These are phyloP conservation scores for Colletotrichum destructivum DNA, from an alignment of 2,329 filamentous ascomycete species.

Conservation along the genomic window DNA sequence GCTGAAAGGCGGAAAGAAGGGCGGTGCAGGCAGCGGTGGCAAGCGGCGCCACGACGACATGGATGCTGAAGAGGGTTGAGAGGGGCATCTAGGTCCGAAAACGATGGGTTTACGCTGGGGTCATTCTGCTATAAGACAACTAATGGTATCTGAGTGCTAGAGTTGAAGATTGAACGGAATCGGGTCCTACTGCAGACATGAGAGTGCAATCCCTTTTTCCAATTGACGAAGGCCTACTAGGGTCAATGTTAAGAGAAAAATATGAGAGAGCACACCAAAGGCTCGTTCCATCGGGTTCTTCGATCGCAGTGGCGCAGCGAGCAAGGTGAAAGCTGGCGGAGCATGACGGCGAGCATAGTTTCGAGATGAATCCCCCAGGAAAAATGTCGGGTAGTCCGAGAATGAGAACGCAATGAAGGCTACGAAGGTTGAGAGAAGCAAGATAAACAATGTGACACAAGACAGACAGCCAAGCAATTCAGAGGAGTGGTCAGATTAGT, in stretches of 20 bases:
- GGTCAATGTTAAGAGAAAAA: too few relatives aligned
- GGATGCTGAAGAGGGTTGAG: constrained; percentile 81
- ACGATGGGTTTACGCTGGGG: neutral
- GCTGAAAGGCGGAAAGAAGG: constrained; percentile 58
- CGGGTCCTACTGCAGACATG: neutral
- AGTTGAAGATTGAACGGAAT: neutral
- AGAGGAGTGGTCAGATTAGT: neutral
- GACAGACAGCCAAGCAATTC: too few relatives aligned
- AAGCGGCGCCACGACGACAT: constrained; percentile 71
- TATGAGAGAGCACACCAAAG: too few relatives aligned
- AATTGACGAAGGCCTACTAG: too few relatives aligned
- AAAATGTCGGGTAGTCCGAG: too few relatives aligned
- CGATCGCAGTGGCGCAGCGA: neutral
- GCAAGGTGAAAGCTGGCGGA: too few relatives aligned
- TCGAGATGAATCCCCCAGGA: too few relatives aligned
- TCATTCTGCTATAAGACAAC: neutral
- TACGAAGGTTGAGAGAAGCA: neutral
- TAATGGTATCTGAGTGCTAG: neutral
- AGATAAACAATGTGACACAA: neutral
- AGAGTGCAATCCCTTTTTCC: neutral
- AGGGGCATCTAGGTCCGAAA: neutral
- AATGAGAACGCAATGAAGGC: too few relatives aligned
- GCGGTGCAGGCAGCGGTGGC: constrained; percentile 45
- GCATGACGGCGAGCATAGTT: too few relatives aligned
- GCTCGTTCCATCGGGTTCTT: too few relatives aligned